Percentiles rank a stretch among this genome's conserved stretches.
phyloP scores from a whole-genome alignment of 2,329 filamentous ascomycete genomes.

The Monilinia aucupariae region DNA sequence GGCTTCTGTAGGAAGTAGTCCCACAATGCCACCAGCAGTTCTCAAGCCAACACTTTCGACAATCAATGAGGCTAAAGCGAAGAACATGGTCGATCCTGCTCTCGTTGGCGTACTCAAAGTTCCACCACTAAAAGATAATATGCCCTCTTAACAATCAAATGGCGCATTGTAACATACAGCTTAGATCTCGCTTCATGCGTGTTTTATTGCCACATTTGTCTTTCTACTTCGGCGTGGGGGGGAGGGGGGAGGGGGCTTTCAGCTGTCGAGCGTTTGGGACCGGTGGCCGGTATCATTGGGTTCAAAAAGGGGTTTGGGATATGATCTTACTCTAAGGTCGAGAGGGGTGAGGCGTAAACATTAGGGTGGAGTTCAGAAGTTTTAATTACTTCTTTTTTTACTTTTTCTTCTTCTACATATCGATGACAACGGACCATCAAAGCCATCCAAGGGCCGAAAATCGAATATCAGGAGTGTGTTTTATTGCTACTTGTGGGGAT shows the following conservation, averaged over 20 bases:
- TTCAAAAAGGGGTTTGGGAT: conserved; percentile 29
- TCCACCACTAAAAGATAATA: conserved; percentile 20
- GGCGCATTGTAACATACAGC: conserved; percentile 38
- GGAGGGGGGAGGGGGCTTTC: background rate
- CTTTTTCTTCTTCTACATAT: conserved; percentile 1
- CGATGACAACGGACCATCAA: conserved; percentile 1
- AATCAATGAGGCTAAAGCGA: conserved; percentile 40
- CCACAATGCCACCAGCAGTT: conserved; percentile 33
- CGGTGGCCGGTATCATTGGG: conserved; percentile 19
- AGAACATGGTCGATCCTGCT: conserved; percentile 32
- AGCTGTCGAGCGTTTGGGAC: conserved; percentile 23
- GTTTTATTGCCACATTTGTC: conserved; percentile 23
- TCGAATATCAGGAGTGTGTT: background rate
- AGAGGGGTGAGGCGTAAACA: conserved; percentile 16
- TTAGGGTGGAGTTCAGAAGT: conserved; percentile 10
- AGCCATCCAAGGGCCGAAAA: background rate
- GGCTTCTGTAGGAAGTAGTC: conserved; percentile 29
- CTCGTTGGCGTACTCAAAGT: conserved; percentile 15
- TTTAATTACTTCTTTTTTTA: conserved; percentile 4
- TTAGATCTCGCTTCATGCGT: conserved; percentile 28
- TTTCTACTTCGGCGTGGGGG: conserved; percentile 25
- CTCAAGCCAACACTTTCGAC: conserved; percentile 39
- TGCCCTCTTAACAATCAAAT: conserved; percentile 25
- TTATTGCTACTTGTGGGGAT: background rate
- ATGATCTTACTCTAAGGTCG: conserved; percentile 11